Base-by-base conservation (phyloP, 1,284 basidiomycete species). In the Rhizoctonia solani region DNA sequence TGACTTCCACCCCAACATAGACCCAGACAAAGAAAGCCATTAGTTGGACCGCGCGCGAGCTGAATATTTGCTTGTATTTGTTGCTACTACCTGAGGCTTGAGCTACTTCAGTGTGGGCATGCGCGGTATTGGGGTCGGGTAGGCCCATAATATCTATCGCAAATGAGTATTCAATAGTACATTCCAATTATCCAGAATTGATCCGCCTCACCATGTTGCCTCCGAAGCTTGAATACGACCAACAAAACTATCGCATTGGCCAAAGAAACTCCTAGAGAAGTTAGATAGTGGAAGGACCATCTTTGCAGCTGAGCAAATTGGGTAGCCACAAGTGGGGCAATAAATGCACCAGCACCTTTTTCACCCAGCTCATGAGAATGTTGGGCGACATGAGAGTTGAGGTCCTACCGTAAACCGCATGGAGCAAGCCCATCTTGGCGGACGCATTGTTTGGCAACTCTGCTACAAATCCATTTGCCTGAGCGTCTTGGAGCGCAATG, bases 231-330 rank as follows among this genome's bases (percentile, higher is more conserved):
- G 76, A 90, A 88, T 0, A 86, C 82, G 1, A 73, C 69, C 8
- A 81, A 68, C 13, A 88, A 72, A 1, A 80, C 34, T 4, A 78
- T 37, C 0, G 77, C 76, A 59, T 85, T 88, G 21, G 77, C 61
- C 14, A 81, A 54, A 0, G 85, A 83, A 16, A 90, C 69, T 1
- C 82, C 83, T 1, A 89, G 75, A 0, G 86, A 88, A 8, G 79
- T 77, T 6, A 89, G 77, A 74, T 85, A 91, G 74, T 89, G 86
- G 72, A 85, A 85, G 8, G 87, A 89, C 82, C 86, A 86, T 58
- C 75, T 77, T 0, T 69, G 73, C 41, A 79, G 72, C 56, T 80
- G 78, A 1, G 85, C 67, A 69, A 89, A 89, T 52, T 87, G 84
- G 0, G 87, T 90, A 0, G 87, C 79, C 0, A 84, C 79, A 11